phyloP scores from a whole-genome alignment of 208 protist genomes.

The Herpetomonas tarakana region DNA sequence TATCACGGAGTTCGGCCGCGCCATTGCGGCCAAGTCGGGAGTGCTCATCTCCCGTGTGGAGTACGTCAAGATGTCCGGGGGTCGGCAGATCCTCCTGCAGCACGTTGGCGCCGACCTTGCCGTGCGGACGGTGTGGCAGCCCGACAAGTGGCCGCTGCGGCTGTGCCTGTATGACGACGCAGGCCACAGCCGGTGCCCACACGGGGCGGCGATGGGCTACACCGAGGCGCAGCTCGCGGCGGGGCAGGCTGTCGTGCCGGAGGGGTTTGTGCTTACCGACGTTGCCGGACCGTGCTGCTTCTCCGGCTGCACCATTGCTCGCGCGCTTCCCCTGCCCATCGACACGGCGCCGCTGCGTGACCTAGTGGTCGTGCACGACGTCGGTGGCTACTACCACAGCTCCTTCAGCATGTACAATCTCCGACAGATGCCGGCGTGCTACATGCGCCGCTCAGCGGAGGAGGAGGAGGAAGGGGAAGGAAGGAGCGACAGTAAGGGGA shows the following conservation, averaged over 20 bases:
- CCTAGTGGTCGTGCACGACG: conserved; percentile 56
- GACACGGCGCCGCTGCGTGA: conserved; percentile 31
- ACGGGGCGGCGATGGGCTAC: not conserved
- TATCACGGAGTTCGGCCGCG: conserved; percentile 69
- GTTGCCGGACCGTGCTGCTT: conserved; percentile 67
- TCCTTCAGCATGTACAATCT: conserved; percentile 63
- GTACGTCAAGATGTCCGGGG: conserved; percentile 56
- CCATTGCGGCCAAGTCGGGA: conserved; percentile 50
- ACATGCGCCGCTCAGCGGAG: conserved; percentile 29
- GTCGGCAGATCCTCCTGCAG: conserved; percentile 43
- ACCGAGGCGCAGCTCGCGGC: not conserved
- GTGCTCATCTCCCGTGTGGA: conserved; percentile 58
- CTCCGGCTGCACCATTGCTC: conserved; percentile 47
- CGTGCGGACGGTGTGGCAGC: conserved; percentile 67
- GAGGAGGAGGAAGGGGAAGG: not conserved
- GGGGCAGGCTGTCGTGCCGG: not conserved
- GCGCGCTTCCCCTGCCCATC: conserved; percentile 21
- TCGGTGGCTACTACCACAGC: conserved; percentile 68
- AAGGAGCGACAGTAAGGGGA: conserved; percentile 1
- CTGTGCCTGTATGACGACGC: conserved; percentile 36
- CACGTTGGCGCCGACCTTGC: conserved; percentile 69
- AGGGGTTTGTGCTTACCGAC: conserved; percentile 23
- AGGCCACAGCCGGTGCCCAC: conserved; percentile 1
- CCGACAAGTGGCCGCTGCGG: conserved; percentile 67
- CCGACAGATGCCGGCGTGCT: conserved; percentile 48